Percentiles rank a stretch among this genome's conserved stretches.
Conservation (phyloP, 345 rosid species). For the Rhodomyrtus tomentosa region DNA sequence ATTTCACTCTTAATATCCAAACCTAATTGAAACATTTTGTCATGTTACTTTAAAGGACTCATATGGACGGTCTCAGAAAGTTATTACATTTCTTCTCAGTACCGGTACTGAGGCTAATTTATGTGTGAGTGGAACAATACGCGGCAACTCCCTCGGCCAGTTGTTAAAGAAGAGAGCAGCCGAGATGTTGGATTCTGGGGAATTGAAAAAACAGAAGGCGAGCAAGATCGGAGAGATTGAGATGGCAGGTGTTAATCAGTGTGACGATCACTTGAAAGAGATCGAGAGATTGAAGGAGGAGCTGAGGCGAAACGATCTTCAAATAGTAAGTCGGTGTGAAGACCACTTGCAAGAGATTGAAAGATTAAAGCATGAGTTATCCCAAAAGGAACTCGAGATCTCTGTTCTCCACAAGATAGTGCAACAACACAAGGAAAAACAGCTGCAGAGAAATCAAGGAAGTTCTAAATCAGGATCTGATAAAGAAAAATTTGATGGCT, state of each 20-base stretch:
- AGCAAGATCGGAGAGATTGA: slow-evolving; percentile 3
- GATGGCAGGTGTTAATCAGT: not conserved
- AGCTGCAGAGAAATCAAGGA: not conserved
- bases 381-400: slow-evolving; percentile 2
- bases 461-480: not conserved
- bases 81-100: slow-evolving; percentile 18
- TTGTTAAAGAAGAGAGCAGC: slow-evolving; percentile 25
- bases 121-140: slow-evolving; percentile 42
- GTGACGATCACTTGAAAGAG: slow-evolving; percentile 23
- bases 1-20: not conserved
- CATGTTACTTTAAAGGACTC: slow-evolving; percentile 31
- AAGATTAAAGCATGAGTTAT: slow-evolving; percentile 1
- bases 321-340: slow-evolving; percentile 6
- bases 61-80: slow-evolving; percentile 50
- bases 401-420: slow-evolving; percentile 4
- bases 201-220: slow-evolving; percentile 23
- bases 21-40: not conserved
- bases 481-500: not conserved
- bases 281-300: slow-evolving; percentile 44
- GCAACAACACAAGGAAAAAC: not conserved
- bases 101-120: slow-evolving; percentile 24
- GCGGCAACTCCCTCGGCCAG: slow-evolving; percentile 2
- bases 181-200: slow-evolving; percentile 1
- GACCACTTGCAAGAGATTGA: slow-evolving; percentile 2
- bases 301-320: slow-evolving; percentile 27